A percentile compares a stretch with the other conserved stretches of the same genome.
Conservation (phyloP, 2,329 filamentous ascomycete genomes). For the Botrytis paeoniae region DNA sequence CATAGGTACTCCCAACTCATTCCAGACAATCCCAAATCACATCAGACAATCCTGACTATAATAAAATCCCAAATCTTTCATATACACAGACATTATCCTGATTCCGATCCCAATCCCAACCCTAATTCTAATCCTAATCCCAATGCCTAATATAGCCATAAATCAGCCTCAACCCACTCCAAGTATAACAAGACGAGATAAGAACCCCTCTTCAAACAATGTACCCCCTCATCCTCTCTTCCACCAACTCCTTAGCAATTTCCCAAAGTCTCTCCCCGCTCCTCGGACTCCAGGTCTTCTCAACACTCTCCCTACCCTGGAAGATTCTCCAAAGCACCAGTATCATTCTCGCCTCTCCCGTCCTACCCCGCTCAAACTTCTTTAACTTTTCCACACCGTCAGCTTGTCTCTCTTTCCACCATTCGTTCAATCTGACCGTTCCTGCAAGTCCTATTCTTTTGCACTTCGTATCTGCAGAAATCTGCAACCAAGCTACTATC, state of each 20-base stretch:
- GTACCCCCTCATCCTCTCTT: slow-evolving; percentile 5
- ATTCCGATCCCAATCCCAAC: neutral
- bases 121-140: neutral
- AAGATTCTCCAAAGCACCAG: slow-evolving; percentile 10
- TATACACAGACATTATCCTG: neutral
- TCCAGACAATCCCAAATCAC: neutral
- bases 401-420: slow-evolving; percentile 2
- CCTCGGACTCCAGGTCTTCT: neutral
- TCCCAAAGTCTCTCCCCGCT: neutral
- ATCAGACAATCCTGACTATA: neutral
- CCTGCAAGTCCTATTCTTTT: neutral
- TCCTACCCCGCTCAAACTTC: neutral
- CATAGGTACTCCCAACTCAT: neutral
- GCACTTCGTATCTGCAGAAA: neutral
- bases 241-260: neutral
- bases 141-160: neutral
- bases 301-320: neutral
- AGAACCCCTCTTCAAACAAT: neutral
- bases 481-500: slow-evolving; percentile 7
- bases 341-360: neutral
- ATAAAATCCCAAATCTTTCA: neutral
- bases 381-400: neutral
- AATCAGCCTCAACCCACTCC: neutral
- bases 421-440: neutral
- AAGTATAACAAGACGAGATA: neutral